Percentiles rank a stretch among this genome's conserved stretches.
Conservation (phyloP, 495 filamentous ascomycete genomes). For the Aspergillus homomorphus region DNA sequence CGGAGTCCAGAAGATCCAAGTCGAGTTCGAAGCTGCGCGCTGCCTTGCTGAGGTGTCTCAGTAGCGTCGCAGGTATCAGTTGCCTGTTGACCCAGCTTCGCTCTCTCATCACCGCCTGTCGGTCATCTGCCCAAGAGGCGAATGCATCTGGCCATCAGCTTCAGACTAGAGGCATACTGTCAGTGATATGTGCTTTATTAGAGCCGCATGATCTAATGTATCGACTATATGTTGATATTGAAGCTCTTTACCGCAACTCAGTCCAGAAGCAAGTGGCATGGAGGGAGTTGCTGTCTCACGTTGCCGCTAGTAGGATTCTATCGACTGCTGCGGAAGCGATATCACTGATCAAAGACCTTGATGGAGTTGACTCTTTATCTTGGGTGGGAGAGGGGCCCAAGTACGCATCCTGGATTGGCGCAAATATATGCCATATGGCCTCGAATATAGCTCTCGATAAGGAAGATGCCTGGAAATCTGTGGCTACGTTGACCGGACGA, state of each 20-base stretch:
- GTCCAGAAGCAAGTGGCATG: constrained; percentile 51
- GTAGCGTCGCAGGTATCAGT: constrained; percentile 69
- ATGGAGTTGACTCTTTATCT: constrained; percentile 23
- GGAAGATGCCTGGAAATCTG: constrained; percentile 49
- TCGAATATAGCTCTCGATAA: constrained; percentile 33
- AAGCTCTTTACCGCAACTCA: constrained; percentile 27
- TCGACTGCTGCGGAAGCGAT: constrained; percentile 75
- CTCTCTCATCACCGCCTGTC: constrained; percentile 40
- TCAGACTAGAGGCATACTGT: constrained; percentile 37
- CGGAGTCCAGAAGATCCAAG: constrained; percentile 35
- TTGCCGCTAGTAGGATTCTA: constrained; percentile 70
- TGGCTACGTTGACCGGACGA: constrained; percentile 60
- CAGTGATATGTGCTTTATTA: constrained; percentile 54
- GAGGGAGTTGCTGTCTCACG: constrained; percentile 63
- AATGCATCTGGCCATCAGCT: constrained; percentile 29
- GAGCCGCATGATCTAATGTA: constrained; percentile 50
- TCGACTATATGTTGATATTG: constrained; percentile 52
- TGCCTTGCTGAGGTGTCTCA: constrained; percentile 63
- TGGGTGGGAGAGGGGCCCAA: constrained; percentile 67
- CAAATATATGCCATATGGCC: constrained; percentile 56
- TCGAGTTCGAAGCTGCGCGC: constrained; percentile 32
- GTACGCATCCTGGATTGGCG: constrained; percentile 76
- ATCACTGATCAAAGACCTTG: constrained; percentile 41
- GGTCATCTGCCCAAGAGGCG: constrained; percentile 25
- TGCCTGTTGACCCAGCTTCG: constrained; percentile 63